Base-by-base conservation (phyloP, 23 red algal genomes). In the Porphyridium purpureum region DNA sequence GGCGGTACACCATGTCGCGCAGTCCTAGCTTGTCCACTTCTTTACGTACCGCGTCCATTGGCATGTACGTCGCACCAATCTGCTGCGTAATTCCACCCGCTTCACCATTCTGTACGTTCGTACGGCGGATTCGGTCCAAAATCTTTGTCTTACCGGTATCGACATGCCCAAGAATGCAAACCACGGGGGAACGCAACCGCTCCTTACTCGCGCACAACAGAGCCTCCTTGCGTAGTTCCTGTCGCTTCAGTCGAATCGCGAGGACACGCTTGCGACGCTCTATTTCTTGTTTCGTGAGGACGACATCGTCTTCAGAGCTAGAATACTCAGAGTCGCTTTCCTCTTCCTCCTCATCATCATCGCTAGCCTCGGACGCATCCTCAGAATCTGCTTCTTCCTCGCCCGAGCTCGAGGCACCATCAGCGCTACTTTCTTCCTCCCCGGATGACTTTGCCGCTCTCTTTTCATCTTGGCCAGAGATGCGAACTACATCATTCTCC, bases 61-160 rank as follows among this genome's bases (percentile, higher is more conserved):
- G 90, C 38, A 98, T 86, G 67, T 82, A 98, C 1, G 77, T 98
- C 8, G 90, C 90, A 35, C 90, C 90, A 54, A 98, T 98, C 44
- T 98, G 90, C 69, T 98, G 90, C 21, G 90, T 98, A 47, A 98
- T 98, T 5, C 90, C 90, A 36, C 90, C 90, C 25, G 90, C 90
- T 58, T 98, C 90, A 3, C 72, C 90, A 35, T 98, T 76, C 69
- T 98, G 90, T 23, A 98, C 90, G 41, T 86, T 83, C 27, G 90
- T 98, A 3, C 64, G 60, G 32, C 90, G 61, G 56, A 98, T 98
- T 55, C 72, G 69, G 74, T 98, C 90, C 6, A 98, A 56, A 24
- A 98, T 78, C 68, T 98, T 98, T 2, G 90, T 98, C 60, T 98
- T 98, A 20, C 90, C 90, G 21, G 90, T 98, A 46, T 98, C 90